Evolutionary conservation across 352 stramenopile species (phyloP), one percentile per base, ranked within the genome.

Genomic region (Globisporangium camurandrum): DNA sequence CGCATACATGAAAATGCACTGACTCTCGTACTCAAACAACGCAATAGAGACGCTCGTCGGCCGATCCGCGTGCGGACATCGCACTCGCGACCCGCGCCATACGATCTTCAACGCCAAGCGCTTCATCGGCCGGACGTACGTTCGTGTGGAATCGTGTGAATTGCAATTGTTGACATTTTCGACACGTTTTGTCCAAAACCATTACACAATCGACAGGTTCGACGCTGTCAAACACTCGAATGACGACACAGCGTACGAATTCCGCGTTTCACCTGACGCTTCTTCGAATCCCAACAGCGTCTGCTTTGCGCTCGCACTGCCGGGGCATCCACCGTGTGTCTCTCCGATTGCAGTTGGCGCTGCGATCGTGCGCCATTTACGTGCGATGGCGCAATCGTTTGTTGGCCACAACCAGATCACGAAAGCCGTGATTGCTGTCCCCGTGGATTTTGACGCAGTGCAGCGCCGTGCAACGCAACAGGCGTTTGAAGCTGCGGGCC

Each of bases 361-460:
- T 14, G 51, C 49, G 1, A 54, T 88, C 17, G 67, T 88, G 16
- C 19, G 41, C 0, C 67, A 82, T 24, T 64, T 88, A 17, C 65
- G 65, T 4, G 39, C 38, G 16, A 73, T 81, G 57, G 77, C 77
- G 17, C 57, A 62, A 14, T 40, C 30, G 7, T 86, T 84, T 48
- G 68, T 88, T 14, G 71, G 75, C 7, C 77, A 88, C 54, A 45
- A 84, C 24, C 77, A 88, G 56, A 67, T 92, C 24, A 62, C 82
- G 46, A 88, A 88, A 51, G 79, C 72, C 20, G 86, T 97, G 23
- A 88, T 97, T 51, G 96, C 86, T 4, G 88, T 96, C 9, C 88
- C 88, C 8, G 88, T 88, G 24, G 95, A 95, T 49, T 97, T 97
- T 38, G 96, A 85, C 61, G 88, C 95, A 31, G 64, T 61, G 12